Evolutionary conservation across 495 filamentous ascomycete genomes (phyloP), one percentile per base, ranked within the genome.

Genomic region (Polyplosphaeria fusca): DNA sequence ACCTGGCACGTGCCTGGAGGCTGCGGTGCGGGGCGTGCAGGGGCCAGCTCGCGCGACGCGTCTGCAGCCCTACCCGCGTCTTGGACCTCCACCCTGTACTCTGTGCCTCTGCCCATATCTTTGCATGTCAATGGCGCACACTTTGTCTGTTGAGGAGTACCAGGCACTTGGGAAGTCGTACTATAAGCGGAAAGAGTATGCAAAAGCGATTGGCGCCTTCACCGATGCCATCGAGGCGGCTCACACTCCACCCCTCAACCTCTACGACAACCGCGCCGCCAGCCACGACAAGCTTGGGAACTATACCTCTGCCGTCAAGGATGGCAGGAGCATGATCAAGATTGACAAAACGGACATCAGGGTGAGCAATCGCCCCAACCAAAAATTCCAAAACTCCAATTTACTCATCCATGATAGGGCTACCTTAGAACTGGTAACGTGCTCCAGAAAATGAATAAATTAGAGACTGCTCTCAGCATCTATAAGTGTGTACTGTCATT

Each of bases 351-450:
- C 73, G 14, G 71, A 77, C 63, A 75, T 75, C 39, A 72, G 71
- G 57, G 79, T 82, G 73, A 20, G 69, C 20, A 22, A 7, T 35
- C 7, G 9, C 30, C 7, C n/a, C n/a, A n/a, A n/a, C 30, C n/a
- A n/a, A n/a, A n/a, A n/a, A n/a, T n/a, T n/a, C n/a, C n/a, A n/a
- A n/a, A n/a, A n/a, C n/a, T n/a, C n/a, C n/a, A n/a, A n/a, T n/a
- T n/a, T n/a, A n/a, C n/a, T 39, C 11, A 32, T 16, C 4, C 4
- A 30, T 4, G 38, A 44, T 4, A 82, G 79, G 85, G 85, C 20
- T 86, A 87, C 69, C 69, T 87, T 12, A 79, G 84, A n/a, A 76
- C 79, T 19, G 85, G 76, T 5, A 83, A 84, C 58, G 70, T 83
- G 2, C 73, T 88, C 4, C 68, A 82, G 16, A 68, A 83, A 40